Base-by-base conservation (phyloP, 345 rosid genomes). In the Bruguiera parviflora region DNA sequence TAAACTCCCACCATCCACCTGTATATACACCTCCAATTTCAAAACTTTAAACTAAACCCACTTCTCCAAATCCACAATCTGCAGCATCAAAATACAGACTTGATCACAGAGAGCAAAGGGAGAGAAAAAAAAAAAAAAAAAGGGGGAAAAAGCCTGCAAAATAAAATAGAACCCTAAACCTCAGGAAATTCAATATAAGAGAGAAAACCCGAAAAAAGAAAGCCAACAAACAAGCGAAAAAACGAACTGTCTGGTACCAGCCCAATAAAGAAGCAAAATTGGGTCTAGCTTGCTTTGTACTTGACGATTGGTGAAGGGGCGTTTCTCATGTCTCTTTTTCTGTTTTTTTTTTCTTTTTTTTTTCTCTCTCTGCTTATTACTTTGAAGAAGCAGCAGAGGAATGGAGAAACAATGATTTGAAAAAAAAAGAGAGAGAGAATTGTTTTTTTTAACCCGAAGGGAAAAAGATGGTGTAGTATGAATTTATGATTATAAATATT, bases 311-410 rank as follows among this genome's bases (percentile, higher is more conserved):
- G 53, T 31, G 49, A 22, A 21, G 57, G 59, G 35, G 28, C n/a
- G 35, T 57, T 47, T 68, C 8, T 68, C 25, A 46, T 49, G 33
- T 59, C 61, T 27, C 9, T n/a, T 47, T 69, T 39, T 27, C 28
- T 27, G 28, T 2, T 27, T 62, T 22, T 71, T 24, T 7, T 9
- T 6, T 1, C 33, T 3, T 13, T 2, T 27, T 58, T 22, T 64
- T 24, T 7, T 9, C 8, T 1, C 33, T 3, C 3, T 11, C 16
- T 13, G 18, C 19, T 72, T 27, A 63, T 47, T 70, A 61, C 69
- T 64, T 67, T 65, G 81, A 74, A 58, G 66, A 72, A 65, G 68
- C 65, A 67, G 76, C 65, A 67, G 76, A 39, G 53, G 83, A 81
- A 77, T 65, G 62, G 66, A 73, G 16, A 64, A 73, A 67, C 2